Evolutionary conservation across 139 green algal genomes (phyloP), one percentile per base, ranked within the genome.

Genomic region (Coelastrella sp.): DNA sequence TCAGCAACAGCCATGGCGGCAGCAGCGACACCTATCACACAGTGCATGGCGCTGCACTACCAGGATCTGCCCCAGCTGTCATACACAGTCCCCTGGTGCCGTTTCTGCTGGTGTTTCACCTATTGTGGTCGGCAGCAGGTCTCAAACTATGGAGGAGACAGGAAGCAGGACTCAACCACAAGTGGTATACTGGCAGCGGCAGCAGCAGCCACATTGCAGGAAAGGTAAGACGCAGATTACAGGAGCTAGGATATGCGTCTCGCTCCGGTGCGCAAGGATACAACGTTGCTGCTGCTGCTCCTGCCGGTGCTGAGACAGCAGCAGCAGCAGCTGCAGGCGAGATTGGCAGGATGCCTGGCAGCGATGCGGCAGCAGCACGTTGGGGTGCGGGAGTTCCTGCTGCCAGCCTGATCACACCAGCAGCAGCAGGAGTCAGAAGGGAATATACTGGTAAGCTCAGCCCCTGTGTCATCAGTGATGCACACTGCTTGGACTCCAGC

Each of bases 111-210:
- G 4, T 53, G 4, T 81, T 81, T 27, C 74, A 81, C 8, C 51
- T 81, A 34, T 34, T 68, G 74, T 81, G 74, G 74, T 53, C 51
- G 27, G 74, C 74, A 57, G 74, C 74, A 37, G 74, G 74, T 4
- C 34, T 81, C 34, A 81, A 69, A 34, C 74, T 81, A 8, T 81
- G 74, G 74, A 38, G 21, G 23, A 50, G 74, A 23, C 51, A 53
- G 17, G 51, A 81, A 34, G 50, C 74, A 51, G 34, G 13, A 38
- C 35, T 81, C 4, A 81, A 37, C 30, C 35, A 38, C 4, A 41
- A 37, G 5, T 81, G 74, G 74, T 38, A 53, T 19, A 11, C 41
- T 25, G 3, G 32, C 51, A 69, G 45, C 72, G 66, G 72, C 72
- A 66, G 30, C 45, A 78, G 69, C 48, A 43, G 45, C 37, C 15